Base-by-base conservation (phyloP, 2,329 filamentous ascomycete species). In the Diaporthe amygdali region DNA sequence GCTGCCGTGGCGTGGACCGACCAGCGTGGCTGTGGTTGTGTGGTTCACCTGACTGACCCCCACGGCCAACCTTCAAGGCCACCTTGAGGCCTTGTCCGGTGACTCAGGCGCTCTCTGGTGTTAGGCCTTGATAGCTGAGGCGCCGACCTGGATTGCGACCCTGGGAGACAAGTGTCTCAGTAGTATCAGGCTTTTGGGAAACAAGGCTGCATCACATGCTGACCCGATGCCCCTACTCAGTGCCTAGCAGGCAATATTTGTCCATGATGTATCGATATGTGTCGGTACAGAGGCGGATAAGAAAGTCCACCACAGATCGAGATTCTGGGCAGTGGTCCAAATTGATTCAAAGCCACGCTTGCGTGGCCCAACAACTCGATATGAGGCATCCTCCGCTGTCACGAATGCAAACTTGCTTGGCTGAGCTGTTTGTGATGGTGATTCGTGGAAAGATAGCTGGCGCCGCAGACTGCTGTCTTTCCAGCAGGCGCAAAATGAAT, bases 41-140 rank as follows among this genome's bases (percentile, higher is more conserved):
- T 67, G 70, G 41, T 59, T 49, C 37, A 68, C 59, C 44, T 68
- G 61, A 59, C 66, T 55, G 66, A 66, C 70, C 70, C 70, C 70
- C 56, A 69, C 66, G 66, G n/a, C 66, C 54, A 46, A 46, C 56
- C 66, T 47, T 47, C 25, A 20, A 27, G 41, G 27, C 49, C 39
- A 25, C 64, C 55, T 55, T 56, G 39, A 69, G 56, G 39, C 20
- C 61, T n/a, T 39, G 39, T 37, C 70, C 34, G 30, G 56, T 71
- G 70, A 71, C 70, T 52, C 34, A 46, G 55, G 20, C 54, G 32
- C 22, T 34, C 15, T 37, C 30, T 17, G 15, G 27, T n/a, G 22
- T 32, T 49, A 54, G 55, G n/a, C 22, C 37, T 32, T n/a, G 22
- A 32, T 22, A 22, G 22, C 27, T 46, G 39, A 47, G 25, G 41